These are phyloP conservation scores for Apiotrichum porosum DNA, from an alignment of 1,284 basidiomycete genomes.

Conservation along the genomic window DNA sequence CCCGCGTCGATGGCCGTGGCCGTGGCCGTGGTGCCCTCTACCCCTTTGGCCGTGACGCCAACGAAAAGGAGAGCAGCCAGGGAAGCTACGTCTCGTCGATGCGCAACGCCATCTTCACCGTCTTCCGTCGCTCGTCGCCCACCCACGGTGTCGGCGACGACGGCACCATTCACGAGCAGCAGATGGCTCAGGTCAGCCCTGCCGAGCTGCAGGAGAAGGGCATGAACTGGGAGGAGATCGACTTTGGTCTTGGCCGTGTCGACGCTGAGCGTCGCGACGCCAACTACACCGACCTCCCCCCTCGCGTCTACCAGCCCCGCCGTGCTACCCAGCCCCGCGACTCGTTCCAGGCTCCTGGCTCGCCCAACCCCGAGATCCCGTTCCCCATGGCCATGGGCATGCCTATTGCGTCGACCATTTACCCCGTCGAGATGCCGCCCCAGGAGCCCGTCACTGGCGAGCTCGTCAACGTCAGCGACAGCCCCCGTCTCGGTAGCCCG, in stretches of 20 bases:
- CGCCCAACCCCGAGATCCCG: not conserved
- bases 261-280: conserved; percentile 31
- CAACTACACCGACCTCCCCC: conserved; percentile 18
- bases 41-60: conserved; percentile 34
- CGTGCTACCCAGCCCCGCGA: not conserved
- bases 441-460: conserved; percentile 2
- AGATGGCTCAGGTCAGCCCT: conserved; percentile 25
- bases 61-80: conserved; percentile 27
- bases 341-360: conserved; percentile 4
- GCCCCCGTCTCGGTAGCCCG: conserved; percentile 13
- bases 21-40: too few relatives aligned
- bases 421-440: conserved; percentile 7
- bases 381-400: conserved; percentile 15
- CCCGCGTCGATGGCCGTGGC: conserved; percentile 8
- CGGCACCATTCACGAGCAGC: conserved; percentile 17
- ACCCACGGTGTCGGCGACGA: conserved; percentile 19
- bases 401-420: conserved; percentile 22
- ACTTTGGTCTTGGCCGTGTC: conserved; percentile 47
- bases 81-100: conserved; percentile 26
- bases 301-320: conserved; percentile 1
- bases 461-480: conserved; percentile 17
- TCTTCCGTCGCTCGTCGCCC: conserved; percentile 18
- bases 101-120: conserved; percentile 10
- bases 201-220: conserved; percentile 21
- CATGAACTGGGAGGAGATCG: conserved; percentile 48